Percentiles rank a stretch among this genome's conserved stretches.
These are phyloP conservation scores for Backusella mclennaniae DNA, from an alignment of 192 early-diverging fungal genomes.

Conservation along the genomic window DNA sequence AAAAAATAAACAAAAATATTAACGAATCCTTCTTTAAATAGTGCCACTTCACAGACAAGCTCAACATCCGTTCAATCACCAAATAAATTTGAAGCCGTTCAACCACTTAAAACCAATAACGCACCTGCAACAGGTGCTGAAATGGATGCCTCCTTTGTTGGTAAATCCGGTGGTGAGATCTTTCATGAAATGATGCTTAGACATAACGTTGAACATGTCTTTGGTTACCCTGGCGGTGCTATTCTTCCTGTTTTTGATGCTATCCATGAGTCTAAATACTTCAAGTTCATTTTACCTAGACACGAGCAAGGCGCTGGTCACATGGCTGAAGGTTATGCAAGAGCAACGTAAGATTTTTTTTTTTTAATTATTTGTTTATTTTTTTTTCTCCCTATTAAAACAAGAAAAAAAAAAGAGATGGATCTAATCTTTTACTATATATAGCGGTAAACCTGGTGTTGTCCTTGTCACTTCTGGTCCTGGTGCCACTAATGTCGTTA, in stretches of 20 bases:
- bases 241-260: constrained; percentile 99
- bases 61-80: not conserved
- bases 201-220: constrained; percentile 89
- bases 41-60: not conserved
- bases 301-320: constrained; percentile 99
- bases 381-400: not conserved
- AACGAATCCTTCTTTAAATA: not conserved
- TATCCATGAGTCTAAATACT: constrained; percentile 93
- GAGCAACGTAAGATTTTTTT: constrained; percentile 63
- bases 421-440: constrained; percentile 27
- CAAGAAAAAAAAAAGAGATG: not conserved
- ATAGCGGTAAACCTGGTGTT: constrained; percentile 74
- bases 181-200: constrained; percentile 99
- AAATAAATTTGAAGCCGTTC: not conserved
- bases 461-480: constrained; percentile 89
- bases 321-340: constrained; percentile 97
- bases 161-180: constrained; percentile 96
- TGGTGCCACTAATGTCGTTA: constrained; percentile 97
- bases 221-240: constrained; percentile 98
- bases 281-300: constrained; percentile 94
- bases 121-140: not conserved
- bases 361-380: not conserved
- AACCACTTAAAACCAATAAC: constrained; percentile 12
- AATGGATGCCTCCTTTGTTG: constrained; percentile 85
- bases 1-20: not conserved